A percentile compares a stretch with the other conserved stretches of the same genome.
phyloP scores from a whole-genome alignment of 129 eudicot genomes.

The Artemisia annua region DNA sequence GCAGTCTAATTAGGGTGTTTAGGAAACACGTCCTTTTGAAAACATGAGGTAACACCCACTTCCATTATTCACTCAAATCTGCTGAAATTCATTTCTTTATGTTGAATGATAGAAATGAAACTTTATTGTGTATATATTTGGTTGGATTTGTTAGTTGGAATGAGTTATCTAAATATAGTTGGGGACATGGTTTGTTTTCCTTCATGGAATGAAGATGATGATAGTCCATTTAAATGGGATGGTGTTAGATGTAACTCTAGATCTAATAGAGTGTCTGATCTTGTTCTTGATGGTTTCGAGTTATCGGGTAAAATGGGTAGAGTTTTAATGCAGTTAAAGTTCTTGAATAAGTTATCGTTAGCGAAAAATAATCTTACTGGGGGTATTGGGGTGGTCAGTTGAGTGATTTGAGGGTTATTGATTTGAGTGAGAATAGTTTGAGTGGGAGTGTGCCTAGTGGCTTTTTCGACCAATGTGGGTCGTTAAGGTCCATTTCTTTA shows the following conservation, averaged over 20 bases:
- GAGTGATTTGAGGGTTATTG: constrained; percentile 54
- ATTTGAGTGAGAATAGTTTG: constrained; percentile 68
- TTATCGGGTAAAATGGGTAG: constrained; percentile 75
- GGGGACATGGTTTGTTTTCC: no score
- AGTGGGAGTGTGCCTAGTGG: constrained; percentile 48
- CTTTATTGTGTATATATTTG: no score
- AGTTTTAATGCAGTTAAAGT: constrained; percentile 66
- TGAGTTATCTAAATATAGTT: no score
- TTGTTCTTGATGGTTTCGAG: constrained; percentile 73
- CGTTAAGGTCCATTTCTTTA: constrained; percentile 62
- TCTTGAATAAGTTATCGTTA: constrained; percentile 60
- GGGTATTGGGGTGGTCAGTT: constrained; percentile 49
- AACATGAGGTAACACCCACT: no score
- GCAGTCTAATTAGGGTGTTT: no score
- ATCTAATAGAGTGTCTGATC: constrained; percentile 83
- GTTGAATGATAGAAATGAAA: no score
- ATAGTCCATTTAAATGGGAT: constrained; percentile 75
- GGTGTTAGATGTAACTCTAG: constrained; percentile 82
- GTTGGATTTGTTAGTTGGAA: no score
- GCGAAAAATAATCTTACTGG: constrained; percentile 81
- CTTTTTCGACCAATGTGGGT: constrained; percentile 78
- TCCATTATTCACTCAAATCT: no score
- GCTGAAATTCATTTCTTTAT: no score
- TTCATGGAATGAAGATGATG: constrained; percentile 94
- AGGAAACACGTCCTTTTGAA: no score